Evolutionary conservation across 1,284 basidiomycete species (phyloP).

Genomic region (Papiliotrema nemorosa): DNA sequence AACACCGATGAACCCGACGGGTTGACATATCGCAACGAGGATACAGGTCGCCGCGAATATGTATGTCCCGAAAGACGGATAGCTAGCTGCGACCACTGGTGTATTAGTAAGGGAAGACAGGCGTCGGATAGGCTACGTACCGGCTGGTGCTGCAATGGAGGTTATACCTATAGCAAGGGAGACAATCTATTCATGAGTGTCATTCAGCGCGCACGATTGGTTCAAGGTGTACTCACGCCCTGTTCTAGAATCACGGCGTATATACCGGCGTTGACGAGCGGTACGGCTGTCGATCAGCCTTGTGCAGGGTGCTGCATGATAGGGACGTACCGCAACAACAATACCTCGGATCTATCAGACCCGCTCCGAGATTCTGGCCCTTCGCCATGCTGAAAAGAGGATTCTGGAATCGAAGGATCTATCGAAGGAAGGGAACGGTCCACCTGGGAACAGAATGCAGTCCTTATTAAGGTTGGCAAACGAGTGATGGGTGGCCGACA

Average conservation of each 20-base stretch:
- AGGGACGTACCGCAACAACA: constrained; percentile 45
- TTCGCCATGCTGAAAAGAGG: too few relatives aligned
- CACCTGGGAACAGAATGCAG: too few relatives aligned
- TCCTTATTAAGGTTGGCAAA: too few relatives aligned
- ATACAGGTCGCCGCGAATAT: constrained; percentile 73
- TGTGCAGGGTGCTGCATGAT: background rate
- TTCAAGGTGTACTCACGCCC: constrained; percentile 48
- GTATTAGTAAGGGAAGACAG: background rate
- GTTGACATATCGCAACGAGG: constrained; percentile 65
- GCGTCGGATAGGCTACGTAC: constrained; percentile 15
- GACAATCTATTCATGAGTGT: constrained; percentile 46
- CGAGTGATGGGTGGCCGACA: too few relatives aligned
- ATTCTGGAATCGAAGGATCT: too few relatives aligned
- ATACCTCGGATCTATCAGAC: constrained; percentile 43
- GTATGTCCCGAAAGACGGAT: constrained; percentile 68
- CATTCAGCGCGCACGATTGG: background rate
- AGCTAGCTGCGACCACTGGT: constrained; percentile 76
- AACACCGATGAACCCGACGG: constrained; percentile 78
- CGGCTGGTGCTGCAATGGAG: constrained; percentile 66
- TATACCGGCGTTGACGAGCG: constrained; percentile 78
- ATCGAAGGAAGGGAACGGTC: too few relatives aligned
- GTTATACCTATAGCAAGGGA: constrained; percentile 70
- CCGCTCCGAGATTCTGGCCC: constrained; percentile 9
- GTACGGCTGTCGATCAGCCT: constrained; percentile 58
- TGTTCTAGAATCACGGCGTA: constrained; percentile 76